Base-by-base conservation (phyloP, 768 basidiomycete genomes). In the Boletales sp. region DNA sequence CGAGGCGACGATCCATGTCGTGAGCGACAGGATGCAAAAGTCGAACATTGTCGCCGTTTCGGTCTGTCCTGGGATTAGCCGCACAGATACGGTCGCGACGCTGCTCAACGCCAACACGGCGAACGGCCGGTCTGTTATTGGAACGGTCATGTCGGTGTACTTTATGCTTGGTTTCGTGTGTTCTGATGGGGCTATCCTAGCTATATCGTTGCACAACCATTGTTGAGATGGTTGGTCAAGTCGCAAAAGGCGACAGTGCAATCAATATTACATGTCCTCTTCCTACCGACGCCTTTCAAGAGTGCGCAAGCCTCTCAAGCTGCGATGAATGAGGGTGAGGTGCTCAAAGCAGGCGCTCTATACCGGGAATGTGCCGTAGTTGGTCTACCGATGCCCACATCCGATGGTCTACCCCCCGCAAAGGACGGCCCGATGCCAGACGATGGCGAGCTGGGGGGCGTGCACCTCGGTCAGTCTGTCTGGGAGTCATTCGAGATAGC, bases 281-380 rank as follows among this genome's bases (percentile, higher is more conserved):
- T 89, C 65, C 76, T 91, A 13, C 89, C 89, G 1, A 88, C 86
- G 4, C 87, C 87, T 3, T 83, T 87, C 71, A 89, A 87, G 21
- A 21, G 21, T 21, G 21, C 21, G 5, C 68, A 67, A 34, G 43
- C 62, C 1, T 45, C 62, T 8, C 41, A 54, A 40, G n/a, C 35
- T 9, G 19, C 29, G 21, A 43, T 54, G 8, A 19, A 68, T 44
- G 69, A 72, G 7, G 81, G 79, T 50, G 87, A 90, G 59, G 78
- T 87, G 3, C 72, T 91, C 38, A 86, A 85, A 64, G 85, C 88
- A 2, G 89, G 89, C 0, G 84, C 86, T 9, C 65, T 90, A 36
- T 91, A 91, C 56, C 21, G 21, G 21, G 21, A 21, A 21, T 21
- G 21, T 21, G 21, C 21, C 4, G 21, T 21, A 21, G 21, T 21